Evolutionary conservation across 2,329 filamentous ascomycete species (phyloP), one percentile per base, ranked within the genome.

Genomic region (Calonectria pseudoturangicola): DNA sequence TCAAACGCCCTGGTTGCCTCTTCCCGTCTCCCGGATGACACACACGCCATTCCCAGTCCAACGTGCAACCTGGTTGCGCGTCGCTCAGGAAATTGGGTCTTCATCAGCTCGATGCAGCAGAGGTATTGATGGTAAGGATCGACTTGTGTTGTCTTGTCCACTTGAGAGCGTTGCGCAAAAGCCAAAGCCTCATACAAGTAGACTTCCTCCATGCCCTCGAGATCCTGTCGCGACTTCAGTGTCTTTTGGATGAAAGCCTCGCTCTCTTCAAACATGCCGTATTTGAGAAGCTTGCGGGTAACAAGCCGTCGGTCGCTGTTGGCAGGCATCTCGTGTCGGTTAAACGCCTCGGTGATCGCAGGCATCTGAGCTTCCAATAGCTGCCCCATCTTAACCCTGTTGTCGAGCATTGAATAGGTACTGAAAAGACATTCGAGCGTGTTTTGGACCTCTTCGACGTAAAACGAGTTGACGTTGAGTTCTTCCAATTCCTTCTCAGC

Each of bases 381-480:
- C 5, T 58, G 39, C 28, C 39, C 25, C 33, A 41, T 21, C 13
- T 47, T 30, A 0, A 27, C 50, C 27, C 50, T 67, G 15, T 67
- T 58, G 4, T 28, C 65, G 2, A 56, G 21, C 36, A 67, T 45
- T 15, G 51, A 56, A 7, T 8, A 28, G 2, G 36, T 36, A 13
- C 65, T 36, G 4, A 58, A 36, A 16, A 67, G 27, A 25, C 15
- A 30, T 16, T 67, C 27, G n/a, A 58, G 12, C 0, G 36, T 45
- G 27, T 33, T 43, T n/a, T 33, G n/a, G 25, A 43, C 27, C 45
- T 58, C 48, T 7, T 43, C 36, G n/a, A 33, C 27, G 39, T 45
- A 45, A 33, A 67, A 45, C 8, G 50, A 67, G 27, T 18, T 25
- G 30, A 67, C n/a, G n/a, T 67, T n/a, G 65, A 67, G 28, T 25